Evolutionary conservation across 176 grass and related monocot species (phyloP).

Genomic region (Leersia perrieri): DNA sequence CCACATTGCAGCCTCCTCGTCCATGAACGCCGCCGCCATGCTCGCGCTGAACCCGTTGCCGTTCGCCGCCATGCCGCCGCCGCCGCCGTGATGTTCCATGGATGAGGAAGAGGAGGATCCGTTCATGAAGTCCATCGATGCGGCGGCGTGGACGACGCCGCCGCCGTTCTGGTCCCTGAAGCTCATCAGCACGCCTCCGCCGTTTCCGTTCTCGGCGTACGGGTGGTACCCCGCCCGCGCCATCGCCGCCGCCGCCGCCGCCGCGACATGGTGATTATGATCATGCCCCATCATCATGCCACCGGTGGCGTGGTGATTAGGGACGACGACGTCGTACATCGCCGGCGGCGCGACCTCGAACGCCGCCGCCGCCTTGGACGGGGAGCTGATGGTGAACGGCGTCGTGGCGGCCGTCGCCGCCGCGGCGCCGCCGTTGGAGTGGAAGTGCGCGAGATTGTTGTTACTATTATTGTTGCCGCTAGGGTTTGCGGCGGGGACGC

Average conservation of each 20-base stretch:
- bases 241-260: slow-evolving; percentile 6
- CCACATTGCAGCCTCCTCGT: slow-evolving; percentile 69
- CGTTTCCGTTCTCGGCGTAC: slow-evolving; percentile 37
- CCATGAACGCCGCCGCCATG: slow-evolving; percentile 57
- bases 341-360: slow-evolving; percentile 38
- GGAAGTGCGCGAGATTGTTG: slow-evolving; percentile 43
- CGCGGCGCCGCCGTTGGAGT: not conserved
- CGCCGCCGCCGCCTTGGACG: slow-evolving; percentile 38
- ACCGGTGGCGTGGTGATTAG: not conserved
- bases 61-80: slow-evolving; percentile 34
- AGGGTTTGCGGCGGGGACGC: slow-evolving; percentile 35
- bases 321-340: slow-evolving; percentile 41
- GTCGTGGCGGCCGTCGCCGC: slow-evolving; percentile 18
- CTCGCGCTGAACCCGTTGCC: slow-evolving; percentile 29
- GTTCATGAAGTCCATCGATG: slow-evolving; percentile 67
- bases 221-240: slow-evolving; percentile 50
- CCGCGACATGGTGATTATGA: not conserved
- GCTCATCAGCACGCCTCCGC: slow-evolving; percentile 60
- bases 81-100: slow-evolving; percentile 46
- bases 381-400: slow-evolving; percentile 94
- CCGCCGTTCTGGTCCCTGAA: slow-evolving; percentile 65
- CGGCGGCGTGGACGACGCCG: slow-evolving; percentile 24
- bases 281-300: slow-evolving; percentile 43
- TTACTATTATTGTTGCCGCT: no score
- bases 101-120: slow-evolving; percentile 63